Conservation (phyloP, 805 yeast genomes). For the Suhomyces sp. region DNA sequence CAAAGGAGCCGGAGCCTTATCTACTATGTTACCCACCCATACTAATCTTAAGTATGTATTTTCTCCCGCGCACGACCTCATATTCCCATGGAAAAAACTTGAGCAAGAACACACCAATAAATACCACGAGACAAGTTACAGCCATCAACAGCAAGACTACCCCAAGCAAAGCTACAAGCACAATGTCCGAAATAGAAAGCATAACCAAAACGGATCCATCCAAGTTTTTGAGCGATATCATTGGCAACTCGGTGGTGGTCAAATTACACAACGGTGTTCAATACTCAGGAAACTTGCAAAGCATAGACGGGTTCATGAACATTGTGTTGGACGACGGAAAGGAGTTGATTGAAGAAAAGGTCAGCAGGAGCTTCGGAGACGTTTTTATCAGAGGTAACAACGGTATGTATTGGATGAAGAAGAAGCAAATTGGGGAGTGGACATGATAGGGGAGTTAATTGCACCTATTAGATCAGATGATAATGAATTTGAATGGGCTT, state of each 20-base stretch:
- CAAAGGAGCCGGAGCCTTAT: too few species aligned
- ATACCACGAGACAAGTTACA: background rate
- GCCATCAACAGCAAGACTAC: background rate
- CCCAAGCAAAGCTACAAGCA: too few species aligned
- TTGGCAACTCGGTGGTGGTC: constrained; percentile 78
- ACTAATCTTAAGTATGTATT: background rate
- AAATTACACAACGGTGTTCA: constrained; percentile 85
- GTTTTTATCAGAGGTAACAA: constrained; percentile 86
- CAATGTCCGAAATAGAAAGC: constrained; percentile 7
- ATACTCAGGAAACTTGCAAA: constrained; percentile 65
- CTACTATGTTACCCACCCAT: too few species aligned
- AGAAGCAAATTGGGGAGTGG: background rate
- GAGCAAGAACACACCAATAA: background rate
- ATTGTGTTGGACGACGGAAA: constrained; percentile 78
- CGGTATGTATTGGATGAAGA: constrained; percentile 56
- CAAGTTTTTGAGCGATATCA: constrained; percentile 74
- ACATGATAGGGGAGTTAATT: too few species aligned
- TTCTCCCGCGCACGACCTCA: constrained; percentile 2
- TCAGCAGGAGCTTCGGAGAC: constrained; percentile 59
- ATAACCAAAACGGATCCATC: constrained; percentile 56
- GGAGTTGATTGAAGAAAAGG: constrained; percentile 58
- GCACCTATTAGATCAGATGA: too few species aligned
- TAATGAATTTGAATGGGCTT: too few species aligned
- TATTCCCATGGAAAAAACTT: constrained; percentile 1
- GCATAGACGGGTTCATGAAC: constrained; percentile 97